Evolutionary conservation across 2,329 filamentous ascomycete genomes (phyloP), one percentile per base, ranked within the genome.

Genomic region (Curvularia lunata): DNA sequence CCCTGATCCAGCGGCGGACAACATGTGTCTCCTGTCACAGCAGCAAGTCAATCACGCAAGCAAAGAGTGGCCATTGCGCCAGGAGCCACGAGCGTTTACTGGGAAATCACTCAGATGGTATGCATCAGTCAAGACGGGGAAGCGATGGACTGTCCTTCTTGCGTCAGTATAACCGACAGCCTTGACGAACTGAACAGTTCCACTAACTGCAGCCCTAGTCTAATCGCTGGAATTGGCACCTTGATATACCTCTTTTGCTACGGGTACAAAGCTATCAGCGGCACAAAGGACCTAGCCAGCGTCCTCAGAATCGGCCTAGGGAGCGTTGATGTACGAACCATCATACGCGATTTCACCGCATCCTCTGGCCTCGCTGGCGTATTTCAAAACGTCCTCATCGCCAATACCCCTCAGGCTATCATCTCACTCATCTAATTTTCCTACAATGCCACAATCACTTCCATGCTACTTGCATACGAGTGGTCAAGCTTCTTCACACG

Each of bases 391-490:
- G 58, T 42, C 2, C 13, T 65, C n/a, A 27, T 82, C 0, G 79
- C 78, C 38, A 84, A 85, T 64, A 49, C 70, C 1, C 79, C 81
- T 0, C 82, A 84, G 61, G 58, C 81, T 0, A 58, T 83, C 19
- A 57, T 83, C 1, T 81, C 79, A 0, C 65, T 82, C 18, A 41
- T 82, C 0, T 84, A 84, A 63, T 73, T 82, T 16, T 67, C 75
- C 1, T 80, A 78, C 69, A 83, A 83, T 58, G 70, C 71, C 2
- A 68, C 83, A 2, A 70, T 81, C n/a, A 85, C 81, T 0, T 74
- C 69, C 2, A 83, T 84, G 73, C 73, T 82, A 0, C 65, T 80
- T 0, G 79, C 77, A 0, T 67, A 73, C 8, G 84, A 86, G 68
- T 86, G 79, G 68, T 76, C 72, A 34, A 59, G 65, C 0, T 83